Conservation (phyloP, 257 asterid species). For the Rehmannia glutinosa region DNA sequence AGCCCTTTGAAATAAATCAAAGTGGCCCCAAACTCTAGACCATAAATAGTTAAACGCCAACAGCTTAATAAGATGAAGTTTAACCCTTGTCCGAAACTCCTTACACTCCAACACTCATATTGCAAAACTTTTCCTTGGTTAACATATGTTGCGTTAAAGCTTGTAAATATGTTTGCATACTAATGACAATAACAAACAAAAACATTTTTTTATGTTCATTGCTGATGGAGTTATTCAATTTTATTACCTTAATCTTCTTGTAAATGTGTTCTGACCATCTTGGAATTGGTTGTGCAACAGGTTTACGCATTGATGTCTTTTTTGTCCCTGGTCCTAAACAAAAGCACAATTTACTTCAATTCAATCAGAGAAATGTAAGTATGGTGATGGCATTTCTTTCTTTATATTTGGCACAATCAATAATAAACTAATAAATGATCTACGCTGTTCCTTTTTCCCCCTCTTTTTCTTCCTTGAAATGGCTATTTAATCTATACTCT, state of each 20-base stretch:
- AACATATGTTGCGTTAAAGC: neutral
- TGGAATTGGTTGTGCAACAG: slow-evolving; percentile 42
- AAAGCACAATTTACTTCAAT: slow-evolving; percentile 85
- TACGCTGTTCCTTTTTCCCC: too few species aligned
- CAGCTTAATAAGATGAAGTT: neutral
- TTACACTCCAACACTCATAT: too few species aligned
- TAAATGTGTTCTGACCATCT: slow-evolving; percentile 20
- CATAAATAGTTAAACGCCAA: neutral
- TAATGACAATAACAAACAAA: neutral
- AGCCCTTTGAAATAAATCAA: neutral
- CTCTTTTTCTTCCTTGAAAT: too few species aligned
- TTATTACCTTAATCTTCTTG: neutral
- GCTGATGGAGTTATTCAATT: slow-evolving; percentile 3
- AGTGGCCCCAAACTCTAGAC: neutral
- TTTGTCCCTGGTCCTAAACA: slow-evolving; percentile 71
- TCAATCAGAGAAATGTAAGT: slow-evolving; percentile 96
- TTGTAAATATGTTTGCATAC: neutral
- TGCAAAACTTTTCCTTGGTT: neutral
- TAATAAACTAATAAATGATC: too few species aligned
- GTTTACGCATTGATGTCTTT: slow-evolving; percentile 93
- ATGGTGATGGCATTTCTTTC: neutral
- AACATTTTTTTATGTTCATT: neutral
- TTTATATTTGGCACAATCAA: neutral
- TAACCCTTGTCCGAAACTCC: neutral
- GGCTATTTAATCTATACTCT: too few species aligned